Base-by-base conservation (phyloP, 2,329 filamentous ascomycete species). In the Fusarium austroafricanum region DNA sequence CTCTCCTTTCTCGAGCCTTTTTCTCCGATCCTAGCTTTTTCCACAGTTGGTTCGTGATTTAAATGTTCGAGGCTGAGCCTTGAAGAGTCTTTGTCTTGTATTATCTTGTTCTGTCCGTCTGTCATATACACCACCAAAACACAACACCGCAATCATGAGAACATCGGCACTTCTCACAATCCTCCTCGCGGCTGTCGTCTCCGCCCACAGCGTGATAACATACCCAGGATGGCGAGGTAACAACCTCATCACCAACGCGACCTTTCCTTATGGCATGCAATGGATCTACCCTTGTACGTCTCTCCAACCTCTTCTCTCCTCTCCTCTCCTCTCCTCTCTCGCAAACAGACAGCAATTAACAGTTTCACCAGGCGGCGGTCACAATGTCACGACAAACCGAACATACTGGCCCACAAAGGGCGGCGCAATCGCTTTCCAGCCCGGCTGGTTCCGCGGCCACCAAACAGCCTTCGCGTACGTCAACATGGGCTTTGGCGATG, bases 401-500 rank as follows among this genome's bases (percentile, higher is more conserved):
- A 97, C 96, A 15, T 92, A 91, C 81, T 98, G 96, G 96, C 94
- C 96, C 17, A 86, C 93, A 49, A 87, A 82, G 29, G 96, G 96
- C 71, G 96, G 96, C 65, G 93, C 94, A n/a, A 75, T 99, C 63
- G 87, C 93, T 49, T 86, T 97, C 74, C 95, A 98, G 76, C 96
- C 96, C 0, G 96, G 95, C 75, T 98, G 96, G 96, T 97, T 97
- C 83, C 89, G 90, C 60, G 96, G 96, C 68, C 96, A 98, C 78
- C 79, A 87, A 35, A 90, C 88, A 8, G 95, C 94, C 18, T 87
- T 93, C 73, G 86, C 97, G 76, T 97, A 97, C 81, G 83, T 98
- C 81, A 98, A 98, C 82, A 85, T 98, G 55, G 96, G 96, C 70
- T 89, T 94, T 69, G 93, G 92, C 68, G 93, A 86, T 33, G 84